Evolutionary conservation across 129 eudicot species (phyloP).

Genomic region (Tagetes patula): DNA sequence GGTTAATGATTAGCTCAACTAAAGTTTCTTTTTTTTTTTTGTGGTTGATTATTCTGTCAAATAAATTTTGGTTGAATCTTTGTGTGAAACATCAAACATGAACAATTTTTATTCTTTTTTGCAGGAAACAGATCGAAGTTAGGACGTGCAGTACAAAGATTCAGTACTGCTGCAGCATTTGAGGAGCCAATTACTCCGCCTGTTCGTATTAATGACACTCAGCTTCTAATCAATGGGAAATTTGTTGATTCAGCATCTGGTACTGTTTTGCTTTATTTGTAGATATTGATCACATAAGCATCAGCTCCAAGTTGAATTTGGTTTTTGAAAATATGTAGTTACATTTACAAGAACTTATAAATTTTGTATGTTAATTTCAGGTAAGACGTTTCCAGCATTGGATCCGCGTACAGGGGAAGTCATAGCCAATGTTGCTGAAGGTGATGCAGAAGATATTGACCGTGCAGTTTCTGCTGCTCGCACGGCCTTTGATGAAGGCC

Average conservation of each 20-base stretch:
- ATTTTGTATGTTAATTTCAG: constrained; percentile 9
- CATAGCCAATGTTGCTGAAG: constrained; percentile 53
- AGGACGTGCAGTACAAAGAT: constrained; percentile 31
- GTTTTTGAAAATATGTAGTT: neutral
- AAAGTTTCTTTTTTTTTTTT: neutral
- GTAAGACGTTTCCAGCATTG: constrained; percentile 52
- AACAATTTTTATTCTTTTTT: neutral
- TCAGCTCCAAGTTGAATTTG: neutral
- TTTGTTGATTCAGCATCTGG: constrained; percentile 70
- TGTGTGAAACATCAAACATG: neutral
- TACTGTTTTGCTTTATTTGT: constrained; percentile 18
- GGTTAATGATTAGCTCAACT: neutral
- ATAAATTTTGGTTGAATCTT: constrained; percentile 7
- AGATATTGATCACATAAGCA: neutral
- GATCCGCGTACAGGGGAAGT: constrained; percentile 68
- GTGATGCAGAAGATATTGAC: constrained; percentile 48
- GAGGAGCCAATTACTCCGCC: constrained; percentile 53
- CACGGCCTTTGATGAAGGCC: constrained; percentile 54
- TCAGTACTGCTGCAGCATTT: constrained; percentile 44
- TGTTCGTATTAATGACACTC: constrained; percentile 46
- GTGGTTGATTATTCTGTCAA: neutral
- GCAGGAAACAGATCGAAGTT: constrained; percentile 35
- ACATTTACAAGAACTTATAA: neutral
- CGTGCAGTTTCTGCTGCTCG: constrained; percentile 54
- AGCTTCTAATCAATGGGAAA: constrained; percentile 59